Evolutionary conservation across 2,329 filamentous ascomycete species (phyloP).

Genomic region (Diplodia intermedia): DNA sequence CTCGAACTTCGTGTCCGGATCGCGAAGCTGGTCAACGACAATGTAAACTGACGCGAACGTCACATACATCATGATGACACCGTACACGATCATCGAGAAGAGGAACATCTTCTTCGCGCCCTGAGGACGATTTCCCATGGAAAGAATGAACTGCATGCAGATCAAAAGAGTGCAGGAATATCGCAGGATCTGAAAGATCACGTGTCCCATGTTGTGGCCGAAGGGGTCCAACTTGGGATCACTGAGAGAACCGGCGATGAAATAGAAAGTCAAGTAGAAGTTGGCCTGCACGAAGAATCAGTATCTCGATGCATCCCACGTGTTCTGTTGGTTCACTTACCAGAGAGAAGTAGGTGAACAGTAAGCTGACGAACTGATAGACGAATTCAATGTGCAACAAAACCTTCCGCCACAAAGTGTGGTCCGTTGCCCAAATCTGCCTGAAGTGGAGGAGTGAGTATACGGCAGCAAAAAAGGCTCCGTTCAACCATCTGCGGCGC

Average conservation of each 20-base stretch:
- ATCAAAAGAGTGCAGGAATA: conserved; percentile 89
- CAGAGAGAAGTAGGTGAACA: conserved; percentile 98
- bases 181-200: conserved; percentile 85
- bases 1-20: conserved; percentile 57
- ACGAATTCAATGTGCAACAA: conserved; percentile 93
- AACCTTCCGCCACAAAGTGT: conserved; percentile 86
- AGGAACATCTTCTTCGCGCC: conserved; percentile 92
- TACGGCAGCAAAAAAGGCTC: conserved; percentile 97
- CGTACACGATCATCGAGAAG: conserved; percentile 85
- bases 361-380: conserved; percentile 89
- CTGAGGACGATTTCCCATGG: conserved; percentile 94
- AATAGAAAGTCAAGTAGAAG: conserved; percentile 99
- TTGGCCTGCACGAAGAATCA: conserved; percentile 64
- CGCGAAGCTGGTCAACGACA: conserved; percentile 77
- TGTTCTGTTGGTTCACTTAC: neutral
- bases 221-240: conserved; percentile 87
- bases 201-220: conserved; percentile 80
- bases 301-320: conserved; percentile 40
- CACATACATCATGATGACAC: conserved; percentile 94
- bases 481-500: conserved; percentile 94
- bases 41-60: conserved; percentile 90
- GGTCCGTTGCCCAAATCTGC: conserved; percentile 92
- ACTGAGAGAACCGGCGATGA: conserved; percentile 88
- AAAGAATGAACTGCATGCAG: conserved; percentile 93
- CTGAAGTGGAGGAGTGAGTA: conserved; percentile 95